Evolutionary conservation across 306 rosid genomes (phyloP).

Genomic region (Geum urbanum): DNA sequence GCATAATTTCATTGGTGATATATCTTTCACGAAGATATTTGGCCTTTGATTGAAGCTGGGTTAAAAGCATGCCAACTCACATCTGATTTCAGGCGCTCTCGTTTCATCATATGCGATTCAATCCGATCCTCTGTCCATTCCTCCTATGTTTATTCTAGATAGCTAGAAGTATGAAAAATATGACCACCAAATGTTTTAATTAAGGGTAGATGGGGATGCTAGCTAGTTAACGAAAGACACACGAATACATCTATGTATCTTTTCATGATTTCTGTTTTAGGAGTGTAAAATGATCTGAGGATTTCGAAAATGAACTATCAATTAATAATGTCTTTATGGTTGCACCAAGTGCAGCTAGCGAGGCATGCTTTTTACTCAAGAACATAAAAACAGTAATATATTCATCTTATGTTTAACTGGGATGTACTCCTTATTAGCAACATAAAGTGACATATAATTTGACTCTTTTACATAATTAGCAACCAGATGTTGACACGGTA

Average conservation of each 20-base stretch:
- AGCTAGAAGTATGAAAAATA: too few species aligned
- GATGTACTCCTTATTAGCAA: conserved; percentile 28
- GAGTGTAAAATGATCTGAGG: neutral
- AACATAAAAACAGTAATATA: neutral
- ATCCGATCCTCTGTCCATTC: neutral
- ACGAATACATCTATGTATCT: too few species aligned
- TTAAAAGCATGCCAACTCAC: conserved; percentile 23
- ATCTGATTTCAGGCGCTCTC: neutral
- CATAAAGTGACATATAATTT: conserved; percentile 35
- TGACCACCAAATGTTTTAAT: too few species aligned
- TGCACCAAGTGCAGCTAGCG: neutral
- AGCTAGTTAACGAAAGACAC: too few species aligned
- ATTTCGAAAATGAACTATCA: neutral
- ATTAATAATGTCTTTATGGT: neutral
- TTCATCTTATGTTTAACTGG: neutral
- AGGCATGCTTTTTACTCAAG: neutral
- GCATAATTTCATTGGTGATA: conserved; percentile 32
- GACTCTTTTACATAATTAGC: conserved; percentile 11
- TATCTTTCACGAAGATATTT: conserved; percentile 62
- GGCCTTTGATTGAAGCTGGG: conserved; percentile 29
- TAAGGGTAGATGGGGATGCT: too few species aligned
- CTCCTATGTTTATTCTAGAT: too few species aligned
- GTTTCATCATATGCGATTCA: neutral
- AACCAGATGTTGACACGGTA: conserved; percentile 32
- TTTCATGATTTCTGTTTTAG: neutral